These are phyloP conservation scores for Cyclanthera cordifolia DNA, from an alignment of 306 rosid genomes.

Conservation along the genomic window DNA sequence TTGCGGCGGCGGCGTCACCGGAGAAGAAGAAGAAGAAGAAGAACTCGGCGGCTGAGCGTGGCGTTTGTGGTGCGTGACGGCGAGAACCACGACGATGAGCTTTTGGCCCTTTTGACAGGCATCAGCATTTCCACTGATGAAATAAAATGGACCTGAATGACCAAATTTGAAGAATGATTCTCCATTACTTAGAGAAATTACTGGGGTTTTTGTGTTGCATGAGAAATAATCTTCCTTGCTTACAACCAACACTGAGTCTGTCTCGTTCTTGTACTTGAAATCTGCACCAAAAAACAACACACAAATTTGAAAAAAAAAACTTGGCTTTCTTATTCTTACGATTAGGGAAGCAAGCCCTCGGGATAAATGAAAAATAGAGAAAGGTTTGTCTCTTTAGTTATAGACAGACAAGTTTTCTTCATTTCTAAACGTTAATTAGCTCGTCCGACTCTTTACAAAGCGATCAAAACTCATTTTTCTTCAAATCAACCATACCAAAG, in stretches of 20 bases:
- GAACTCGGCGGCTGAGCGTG: neutral
- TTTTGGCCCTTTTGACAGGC: constrained; percentile 45
- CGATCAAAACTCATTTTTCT: no score
- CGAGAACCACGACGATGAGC: constrained; percentile 38
- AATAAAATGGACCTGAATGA: constrained; percentile 43
- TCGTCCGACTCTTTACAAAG: no score
- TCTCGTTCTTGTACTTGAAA: constrained; percentile 51
- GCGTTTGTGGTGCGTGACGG: constrained; percentile 17
- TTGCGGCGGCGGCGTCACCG: neutral
- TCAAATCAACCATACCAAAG: no score
- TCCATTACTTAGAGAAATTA: constrained; percentile 27
- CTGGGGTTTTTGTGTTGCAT: constrained; percentile 44
- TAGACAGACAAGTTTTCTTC: no score
- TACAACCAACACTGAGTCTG: constrained; percentile 49
- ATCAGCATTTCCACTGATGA: constrained; percentile 34
- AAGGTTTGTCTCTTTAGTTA: no score
- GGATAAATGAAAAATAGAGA: no score
- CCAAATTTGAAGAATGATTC: constrained; percentile 33
- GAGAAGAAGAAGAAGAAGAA: neutral
- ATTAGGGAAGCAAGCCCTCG: no score
- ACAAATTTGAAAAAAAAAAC: neutral
- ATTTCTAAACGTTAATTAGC: no score
- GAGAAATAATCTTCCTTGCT: constrained; percentile 41
- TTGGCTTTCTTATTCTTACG: no score
- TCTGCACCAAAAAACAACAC: constrained; percentile 18